These are phyloP conservation scores for Exophiala sideris DNA, from an alignment of 2,329 filamentous ascomycete species.

Conservation along the genomic window DNA sequence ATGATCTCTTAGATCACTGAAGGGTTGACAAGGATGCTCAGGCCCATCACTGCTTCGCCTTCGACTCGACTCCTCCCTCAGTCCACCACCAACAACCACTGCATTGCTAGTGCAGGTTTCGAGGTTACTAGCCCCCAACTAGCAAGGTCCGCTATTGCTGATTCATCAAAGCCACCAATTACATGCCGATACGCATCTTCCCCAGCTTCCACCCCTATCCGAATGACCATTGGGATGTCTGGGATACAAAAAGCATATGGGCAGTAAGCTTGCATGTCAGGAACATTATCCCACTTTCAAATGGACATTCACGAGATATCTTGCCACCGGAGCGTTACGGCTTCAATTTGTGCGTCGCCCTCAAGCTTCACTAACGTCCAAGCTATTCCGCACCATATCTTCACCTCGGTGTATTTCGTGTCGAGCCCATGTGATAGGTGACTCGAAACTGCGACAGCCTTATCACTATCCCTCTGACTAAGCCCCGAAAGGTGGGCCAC, in stretches of 20 bases:
- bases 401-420: neutral
- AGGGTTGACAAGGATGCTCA: neutral
- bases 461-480: neutral
- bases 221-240: conserved; percentile 6
- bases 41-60: neutral
- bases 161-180: conserved; percentile 16
- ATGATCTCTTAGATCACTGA: too few relatives aligned
- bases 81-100: neutral
- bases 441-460: neutral
- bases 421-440: neutral
- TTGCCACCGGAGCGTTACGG: too few relatives aligned
- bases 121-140: conserved; percentile 11
- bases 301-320: too few relatives aligned
- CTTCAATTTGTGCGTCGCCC: too few relatives aligned
- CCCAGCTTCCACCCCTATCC: conserved; percentile 8
- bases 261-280: neutral
- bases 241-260: neutral
- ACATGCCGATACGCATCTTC: conserved; percentile 1
- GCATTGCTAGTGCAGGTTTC: conserved; percentile 6
- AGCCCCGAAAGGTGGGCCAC: neutral
- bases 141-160: conserved; percentile 15
- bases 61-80: neutral
- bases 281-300: too few relatives aligned
- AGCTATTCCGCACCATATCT: neutral
- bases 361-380: too few relatives aligned